Percentiles rank a stretch among this genome's conserved stretches.
These are phyloP conservation scores for Citropsis articulata DNA, from an alignment of 345 rosid genomes.

Conservation along the genomic window DNA sequence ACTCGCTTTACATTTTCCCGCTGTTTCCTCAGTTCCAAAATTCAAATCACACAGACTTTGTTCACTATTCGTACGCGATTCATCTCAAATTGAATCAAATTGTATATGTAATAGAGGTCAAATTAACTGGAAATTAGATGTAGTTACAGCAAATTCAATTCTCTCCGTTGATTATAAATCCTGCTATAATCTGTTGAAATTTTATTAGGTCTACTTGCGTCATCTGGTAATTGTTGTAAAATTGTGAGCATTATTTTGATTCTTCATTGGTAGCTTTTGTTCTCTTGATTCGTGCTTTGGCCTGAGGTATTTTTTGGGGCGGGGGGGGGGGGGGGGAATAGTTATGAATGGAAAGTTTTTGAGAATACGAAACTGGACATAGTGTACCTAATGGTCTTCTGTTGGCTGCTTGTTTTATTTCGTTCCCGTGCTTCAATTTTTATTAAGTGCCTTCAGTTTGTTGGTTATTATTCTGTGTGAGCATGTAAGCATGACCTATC, in stretches of 20 bases:
- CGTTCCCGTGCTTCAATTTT: neutral
- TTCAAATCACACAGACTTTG: neutral
- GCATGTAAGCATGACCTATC: neutral
- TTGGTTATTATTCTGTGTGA: neutral
- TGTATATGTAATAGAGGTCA: neutral
- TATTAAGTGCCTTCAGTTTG: neutral
- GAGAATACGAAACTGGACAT: neutral
- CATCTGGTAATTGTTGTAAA: neutral
- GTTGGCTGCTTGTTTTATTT: neutral
- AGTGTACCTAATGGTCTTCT: neutral
- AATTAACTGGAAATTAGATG: neutral
- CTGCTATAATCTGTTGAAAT: neutral
- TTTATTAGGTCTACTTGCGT: neutral
- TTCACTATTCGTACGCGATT: slow-evolving; percentile 6
- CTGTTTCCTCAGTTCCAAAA: neutral
- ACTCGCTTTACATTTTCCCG: neutral
- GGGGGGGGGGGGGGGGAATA: no score
- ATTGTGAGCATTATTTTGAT: neutral
- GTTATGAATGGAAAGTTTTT: neutral
- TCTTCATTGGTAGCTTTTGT: neutral
- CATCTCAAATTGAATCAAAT: neutral
- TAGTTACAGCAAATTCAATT: neutral
- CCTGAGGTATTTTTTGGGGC: no score
- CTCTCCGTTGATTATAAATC: neutral
- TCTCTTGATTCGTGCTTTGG: neutral